Evolutionary conservation across 495 filamentous ascomycete genomes (phyloP).

Genomic region (Trichoderma gamsii): DNA sequence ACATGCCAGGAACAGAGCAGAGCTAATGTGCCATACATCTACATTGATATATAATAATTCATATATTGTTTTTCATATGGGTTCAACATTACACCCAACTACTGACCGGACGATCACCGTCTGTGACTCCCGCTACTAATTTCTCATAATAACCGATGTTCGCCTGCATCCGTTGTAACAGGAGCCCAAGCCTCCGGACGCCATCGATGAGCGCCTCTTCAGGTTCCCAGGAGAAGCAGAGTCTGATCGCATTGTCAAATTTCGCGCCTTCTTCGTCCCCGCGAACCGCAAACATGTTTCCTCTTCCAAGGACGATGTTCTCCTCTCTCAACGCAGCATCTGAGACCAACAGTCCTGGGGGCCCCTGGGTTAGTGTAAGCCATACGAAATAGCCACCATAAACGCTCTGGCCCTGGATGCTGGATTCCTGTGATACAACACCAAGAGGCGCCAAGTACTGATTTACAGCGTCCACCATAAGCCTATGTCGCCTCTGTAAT

Average conservation of each 20-base stretch:
- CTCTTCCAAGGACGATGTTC: slow-evolving; percentile 57
- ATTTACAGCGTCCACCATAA: slow-evolving; percentile 49
- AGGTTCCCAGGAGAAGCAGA: slow-evolving; percentile 74
- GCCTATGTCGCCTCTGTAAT: slow-evolving; percentile 51
- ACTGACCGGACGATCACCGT: not conserved
- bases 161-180: slow-evolving; percentile 24
- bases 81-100: not conserved
- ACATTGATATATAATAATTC: not conserved
- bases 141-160: not conserved
- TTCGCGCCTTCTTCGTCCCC: slow-evolving; percentile 44
- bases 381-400: slow-evolving; percentile 80
- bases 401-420: slow-evolving; percentile 24
- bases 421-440: slow-evolving; percentile 33
- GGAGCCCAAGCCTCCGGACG: slow-evolving; percentile 52
- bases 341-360: slow-evolving; percentile 48
- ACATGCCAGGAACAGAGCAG: not conserved
- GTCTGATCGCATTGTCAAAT: slow-evolving; percentile 52
- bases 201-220: slow-evolving; percentile 63
- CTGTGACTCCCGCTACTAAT: not conserved
- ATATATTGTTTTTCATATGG: not conserved
- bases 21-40: not conserved
- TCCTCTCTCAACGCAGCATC: slow-evolving; percentile 47
- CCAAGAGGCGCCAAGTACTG: slow-evolving; percentile 54
- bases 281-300: slow-evolving; percentile 60
- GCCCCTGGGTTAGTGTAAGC: slow-evolving; percentile 54